Conservation (phyloP, 306 rosid genomes). For the Cucumis melo region DNA sequence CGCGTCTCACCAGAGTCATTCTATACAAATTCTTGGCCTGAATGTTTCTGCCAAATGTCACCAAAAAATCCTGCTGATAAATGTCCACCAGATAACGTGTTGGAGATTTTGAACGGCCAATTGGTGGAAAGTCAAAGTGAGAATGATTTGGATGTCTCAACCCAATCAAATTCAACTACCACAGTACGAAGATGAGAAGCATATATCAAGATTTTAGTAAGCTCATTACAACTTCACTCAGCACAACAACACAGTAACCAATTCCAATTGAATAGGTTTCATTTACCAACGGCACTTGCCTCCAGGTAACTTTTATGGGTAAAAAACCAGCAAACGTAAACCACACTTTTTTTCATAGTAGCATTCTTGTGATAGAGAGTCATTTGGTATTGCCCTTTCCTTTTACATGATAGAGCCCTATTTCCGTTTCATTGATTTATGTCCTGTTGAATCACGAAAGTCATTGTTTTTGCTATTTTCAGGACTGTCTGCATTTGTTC, state of each 20-base stretch:
- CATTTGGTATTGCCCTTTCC: background rate
- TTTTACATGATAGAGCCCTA: background rate
- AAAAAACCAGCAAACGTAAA: background rate
- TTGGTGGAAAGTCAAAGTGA: constrained; percentile 30
- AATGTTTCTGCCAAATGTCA: constrained; percentile 81
- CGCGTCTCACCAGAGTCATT: constrained; percentile 77
- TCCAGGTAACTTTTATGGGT: constrained; percentile 3
- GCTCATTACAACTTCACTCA: constrained; percentile 11
- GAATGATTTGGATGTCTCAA: constrained; percentile 8
- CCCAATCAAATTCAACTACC: constrained; percentile 24
- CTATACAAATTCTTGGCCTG: constrained; percentile 99
- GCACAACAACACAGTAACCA: constrained; percentile 12
- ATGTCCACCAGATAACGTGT: constrained; percentile 71
- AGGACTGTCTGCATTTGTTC: background rate
- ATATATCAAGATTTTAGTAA: constrained; percentile 7
- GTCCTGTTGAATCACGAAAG: background rate
- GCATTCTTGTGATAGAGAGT: background rate
- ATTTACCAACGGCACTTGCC: background rate
- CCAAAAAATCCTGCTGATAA: constrained; percentile 46
- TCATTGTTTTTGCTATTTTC: background rate
- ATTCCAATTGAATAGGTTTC: constrained; percentile 18
- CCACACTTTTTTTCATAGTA: background rate
- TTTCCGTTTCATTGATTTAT: background rate
- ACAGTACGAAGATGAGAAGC: constrained; percentile 19
- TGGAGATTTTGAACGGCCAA: constrained; percentile 37